These are phyloP conservation scores for Aspergillus oerlinghausenensis DNA, from an alignment of 2,329 filamentous ascomycete genomes.

Conservation along the genomic window DNA sequence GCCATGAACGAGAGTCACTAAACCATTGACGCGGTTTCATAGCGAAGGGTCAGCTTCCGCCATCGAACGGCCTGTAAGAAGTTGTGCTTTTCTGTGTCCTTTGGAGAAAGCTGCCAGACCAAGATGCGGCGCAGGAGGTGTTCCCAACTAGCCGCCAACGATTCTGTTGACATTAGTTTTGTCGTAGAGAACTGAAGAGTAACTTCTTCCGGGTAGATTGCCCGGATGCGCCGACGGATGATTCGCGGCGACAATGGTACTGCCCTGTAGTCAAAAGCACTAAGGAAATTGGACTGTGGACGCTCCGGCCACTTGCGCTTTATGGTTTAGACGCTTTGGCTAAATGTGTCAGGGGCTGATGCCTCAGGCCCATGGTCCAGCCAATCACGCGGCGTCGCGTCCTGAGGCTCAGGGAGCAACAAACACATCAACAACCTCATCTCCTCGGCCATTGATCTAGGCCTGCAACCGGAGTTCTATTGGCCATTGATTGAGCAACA, in stretches of 20 bases:
- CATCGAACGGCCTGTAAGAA: background rate
- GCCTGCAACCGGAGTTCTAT: background rate
- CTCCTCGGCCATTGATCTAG: background rate
- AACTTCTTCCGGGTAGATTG: background rate
- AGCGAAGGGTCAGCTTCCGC: background rate
- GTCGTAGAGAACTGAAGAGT: background rate
- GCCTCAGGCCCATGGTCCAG: constrained; percentile 7
- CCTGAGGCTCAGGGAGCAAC: constrained; percentile 15
- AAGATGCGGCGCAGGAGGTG: background rate
- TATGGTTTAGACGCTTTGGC: background rate
- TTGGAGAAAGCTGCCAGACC: background rate
- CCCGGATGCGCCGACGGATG: background rate
- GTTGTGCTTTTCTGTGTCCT: background rate
- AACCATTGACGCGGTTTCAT: background rate
- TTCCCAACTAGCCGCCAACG: no score
- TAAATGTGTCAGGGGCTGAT: background rate
- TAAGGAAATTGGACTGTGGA: background rate
- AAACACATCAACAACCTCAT: constrained; percentile 12
- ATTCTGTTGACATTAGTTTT: background rate
- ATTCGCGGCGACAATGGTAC: background rate
- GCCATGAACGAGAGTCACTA: background rate
- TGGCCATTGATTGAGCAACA: constrained; percentile 8
- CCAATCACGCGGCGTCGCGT: constrained; percentile 9
- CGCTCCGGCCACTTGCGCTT: background rate
- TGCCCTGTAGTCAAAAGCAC: background rate